These are phyloP conservation scores for Knoxdaviesia capensis DNA, from an alignment of 2,329 filamentous ascomycete genomes.

Conservation along the genomic window DNA sequence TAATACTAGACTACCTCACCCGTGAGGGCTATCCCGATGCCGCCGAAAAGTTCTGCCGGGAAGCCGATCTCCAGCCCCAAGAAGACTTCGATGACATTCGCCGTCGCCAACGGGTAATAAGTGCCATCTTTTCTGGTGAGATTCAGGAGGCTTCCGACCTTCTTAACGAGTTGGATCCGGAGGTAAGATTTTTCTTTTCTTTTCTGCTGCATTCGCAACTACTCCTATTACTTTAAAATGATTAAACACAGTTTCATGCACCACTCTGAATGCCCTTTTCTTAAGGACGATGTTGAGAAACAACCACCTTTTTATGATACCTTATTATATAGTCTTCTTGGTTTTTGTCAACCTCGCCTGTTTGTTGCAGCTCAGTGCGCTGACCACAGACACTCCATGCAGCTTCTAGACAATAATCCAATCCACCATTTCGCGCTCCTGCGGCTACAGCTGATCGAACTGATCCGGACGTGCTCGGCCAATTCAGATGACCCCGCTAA, in stretches of 20 bases:
- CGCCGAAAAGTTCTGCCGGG: slow-evolving; percentile 79
- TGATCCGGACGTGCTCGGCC: slow-evolving; percentile 60
- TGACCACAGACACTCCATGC: slow-evolving; percentile 1
- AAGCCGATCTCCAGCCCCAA: slow-evolving; percentile 68
- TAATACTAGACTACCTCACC: slow-evolving; percentile 93
- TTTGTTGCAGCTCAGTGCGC: too few species aligned
- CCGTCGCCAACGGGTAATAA: slow-evolving; percentile 63
- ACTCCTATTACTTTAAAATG: slow-evolving; percentile 35
- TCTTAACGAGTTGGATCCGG: slow-evolving; percentile 75
- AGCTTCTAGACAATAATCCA: slow-evolving; percentile 77
- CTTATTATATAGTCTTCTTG: slow-evolving; percentile 4
- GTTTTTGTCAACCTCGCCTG: too few species aligned
- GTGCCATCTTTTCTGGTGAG: slow-evolving; percentile 66
- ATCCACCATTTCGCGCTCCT: slow-evolving; percentile 77
- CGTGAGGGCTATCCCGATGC: slow-evolving; percentile 88
- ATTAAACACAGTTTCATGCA: slow-evolving; percentile 97
- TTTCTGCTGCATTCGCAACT: not conserved
- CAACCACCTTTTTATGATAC: slow-evolving; percentile 34
- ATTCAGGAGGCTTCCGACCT: slow-evolving; percentile 71
- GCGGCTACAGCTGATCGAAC: slow-evolving; percentile 78
- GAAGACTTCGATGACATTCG: slow-evolving; percentile 55
- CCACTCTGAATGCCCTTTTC: slow-evolving; percentile 66
- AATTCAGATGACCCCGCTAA: slow-evolving; percentile 47
- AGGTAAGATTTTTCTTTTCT: slow-evolving; percentile 40
- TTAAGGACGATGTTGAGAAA: slow-evolving; percentile 77